Conservation (phyloP, 306 rosid genomes). For the Rosa multiflora region DNA sequence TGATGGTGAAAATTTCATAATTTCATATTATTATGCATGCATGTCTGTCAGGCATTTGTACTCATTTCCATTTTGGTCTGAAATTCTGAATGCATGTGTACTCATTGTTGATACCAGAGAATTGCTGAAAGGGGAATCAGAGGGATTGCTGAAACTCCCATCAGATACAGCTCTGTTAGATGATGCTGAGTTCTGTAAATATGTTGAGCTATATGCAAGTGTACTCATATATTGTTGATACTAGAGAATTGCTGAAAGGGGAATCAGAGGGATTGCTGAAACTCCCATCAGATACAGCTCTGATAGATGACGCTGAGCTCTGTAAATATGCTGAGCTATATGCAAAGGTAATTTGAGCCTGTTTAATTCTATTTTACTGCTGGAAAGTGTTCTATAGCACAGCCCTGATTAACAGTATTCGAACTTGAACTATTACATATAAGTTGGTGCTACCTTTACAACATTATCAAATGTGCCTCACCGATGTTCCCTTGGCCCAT, state of each 20-base stretch:
- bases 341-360: constrained; percentile 61
- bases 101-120: constrained; percentile 17
- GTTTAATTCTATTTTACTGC: constrained; percentile 8
- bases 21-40: neutral
- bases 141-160: too few species aligned
- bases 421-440: neutral
- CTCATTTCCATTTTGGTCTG: neutral
- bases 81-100: neutral
- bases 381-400: neutral
- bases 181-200: too few species aligned
- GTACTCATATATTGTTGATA: too few species aligned
- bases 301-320: constrained; percentile 69
- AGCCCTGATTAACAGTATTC: neutral
- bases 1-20: constrained; percentile 3
- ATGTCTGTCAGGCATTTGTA: neutral
- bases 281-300: constrained; percentile 79
- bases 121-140: too few species aligned
- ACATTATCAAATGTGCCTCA: constrained; percentile 7
- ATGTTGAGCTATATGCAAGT: too few species aligned
- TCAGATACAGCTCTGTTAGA: too few species aligned
- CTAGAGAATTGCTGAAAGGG: constrained; percentile 67
- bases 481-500: constrained; percentile 8
- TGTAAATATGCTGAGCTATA: constrained; percentile 63
- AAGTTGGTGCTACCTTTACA: neutral
- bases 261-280: constrained; percentile 56